Evolutionary conservation across 192 early-diverging fungal species (phyloP), one percentile per base, ranked within the genome.

Genomic region (Paraglomus brasilianum): DNA sequence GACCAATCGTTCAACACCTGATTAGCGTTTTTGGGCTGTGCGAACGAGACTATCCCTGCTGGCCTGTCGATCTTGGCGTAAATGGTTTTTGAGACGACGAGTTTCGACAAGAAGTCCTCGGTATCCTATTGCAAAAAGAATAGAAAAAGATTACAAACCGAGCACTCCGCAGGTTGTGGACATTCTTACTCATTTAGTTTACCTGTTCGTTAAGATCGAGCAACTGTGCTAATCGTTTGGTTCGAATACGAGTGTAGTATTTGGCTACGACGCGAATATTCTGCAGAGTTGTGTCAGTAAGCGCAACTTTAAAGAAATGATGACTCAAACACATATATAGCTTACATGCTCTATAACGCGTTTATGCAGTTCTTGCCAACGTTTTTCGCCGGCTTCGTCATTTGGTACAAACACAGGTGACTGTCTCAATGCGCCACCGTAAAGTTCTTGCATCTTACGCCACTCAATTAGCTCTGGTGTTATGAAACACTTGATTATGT

Each of bases 181-280:
- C 39, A 8, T 15, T 11, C 39, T 30, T 42, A 39, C 5, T 22
- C 3, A 17, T 21, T 38, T 50, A 9, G 17, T 63, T 53, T 78
- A 91, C 89, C 69, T 88, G 72, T 40, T 79, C 81, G 8, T 82
- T 79, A 74, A 99, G 76, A 77, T 98, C 96, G 69, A 99, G 78
- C 52, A 99, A 81, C 79, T 94, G 89, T 21, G 91, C 92, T 69
- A 98, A 83, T 50, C 95, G 87, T 80, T 88, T 86, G 30, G 88
- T 86, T 8, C 91, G 87, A 43, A 97, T 91, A 36, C 93, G 88
- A 40, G 87, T 90, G 74, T 99, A 99, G 80, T 98, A 99, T 73
- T 92, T 91, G 46, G 95, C 92, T 73, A 99, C 86, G 2, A 99
- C 94, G 8, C 97, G 92, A 66, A 98, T 89, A 78, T 99, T 99